Base-by-base conservation (phyloP, 345 rosid genomes). In the Gossypium bickii region DNA sequence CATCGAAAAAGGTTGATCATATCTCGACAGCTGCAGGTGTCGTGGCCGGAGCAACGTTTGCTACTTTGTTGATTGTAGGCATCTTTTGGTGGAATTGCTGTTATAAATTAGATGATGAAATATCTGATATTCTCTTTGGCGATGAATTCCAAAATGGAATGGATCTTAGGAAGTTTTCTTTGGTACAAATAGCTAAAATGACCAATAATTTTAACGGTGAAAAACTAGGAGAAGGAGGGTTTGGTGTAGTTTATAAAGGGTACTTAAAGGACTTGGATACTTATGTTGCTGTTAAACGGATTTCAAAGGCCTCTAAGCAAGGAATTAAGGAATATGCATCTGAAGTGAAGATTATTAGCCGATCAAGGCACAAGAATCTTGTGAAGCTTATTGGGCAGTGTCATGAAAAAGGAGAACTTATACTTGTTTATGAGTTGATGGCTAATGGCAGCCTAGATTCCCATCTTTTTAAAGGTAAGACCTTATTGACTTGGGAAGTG, bases 41-140 rank as follows among this genome's bases (percentile, higher is more conserved):
- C 24, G 76, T 70, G 53, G 82, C 60, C 15, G 85, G 67, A 53
- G 74, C 60, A 3, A 15, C 12, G 8, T 53, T 74, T 12, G 61
- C 24, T 61, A 8, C 25, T 18, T 47, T 77, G 18, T 57, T 86
- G 66, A 13, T 82, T 43, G 7, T 80, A 2, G 70, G 78, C 16
- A 41, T 78, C 58, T 74, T 86, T 67, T 80, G 87, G 84, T 77
- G 86, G 83, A 77, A 47, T 41, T 66, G 77, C n/a, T 75, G 66
- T 61, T 29, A 29, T 29, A 29, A 3, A 29, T 29, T 29, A 29
- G 38, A 29, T 29, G 38, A 29, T 29, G 38, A 29, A 29, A 29
- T 29, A 29, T 29, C 38, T 3, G 38, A 29, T 3, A 6, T 29
- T 29, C 38, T 29, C 4, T 24, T 60, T 13, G 57, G 17, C 1